Conservation (phyloP, 129 eudicot genomes). For the Tagetes patula region DNA sequence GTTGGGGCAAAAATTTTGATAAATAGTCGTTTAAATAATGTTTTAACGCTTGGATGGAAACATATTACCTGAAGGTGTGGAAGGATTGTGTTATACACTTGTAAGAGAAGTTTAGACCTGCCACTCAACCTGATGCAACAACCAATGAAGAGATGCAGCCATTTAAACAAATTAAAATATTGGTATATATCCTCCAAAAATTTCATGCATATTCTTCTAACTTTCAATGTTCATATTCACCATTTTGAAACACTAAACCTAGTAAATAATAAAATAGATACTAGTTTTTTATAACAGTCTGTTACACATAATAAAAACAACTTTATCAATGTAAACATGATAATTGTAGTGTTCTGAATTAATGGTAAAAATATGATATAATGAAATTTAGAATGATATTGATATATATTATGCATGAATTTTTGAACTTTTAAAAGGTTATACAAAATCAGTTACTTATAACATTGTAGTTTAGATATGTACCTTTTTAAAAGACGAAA, state of each 20-base stretch:
- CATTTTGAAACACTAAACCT: not conserved
- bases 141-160: conserved; percentile 1
- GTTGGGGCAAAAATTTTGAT: not conserved
- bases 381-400: too few relatives aligned
- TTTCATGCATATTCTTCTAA: not conserved
- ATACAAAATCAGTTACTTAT: not conserved
- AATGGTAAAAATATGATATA: too few relatives aligned
- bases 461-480: not conserved
- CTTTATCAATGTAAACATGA: too few relatives aligned
- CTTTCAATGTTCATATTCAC: not conserved
- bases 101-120: conserved; percentile 50
- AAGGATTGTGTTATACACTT: conserved; percentile 48
- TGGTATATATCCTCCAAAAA: too few relatives aligned
- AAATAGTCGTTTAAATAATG: not conserved
- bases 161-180: not conserved
- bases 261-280: not conserved
- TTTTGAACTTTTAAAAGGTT: too few relatives aligned
- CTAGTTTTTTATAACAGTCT: not conserved
- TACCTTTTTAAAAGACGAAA: conserved; percentile 75
- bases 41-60: not conserved
- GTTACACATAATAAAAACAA: too few relatives aligned
- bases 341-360: too few relatives aligned
- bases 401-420: too few relatives aligned
- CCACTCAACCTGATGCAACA: conserved; percentile 56
- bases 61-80: conserved; percentile 71